A percentile compares a stretch with the other conserved stretches of the same genome.
phyloP scores from a whole-genome alignment of 495 filamentous ascomycete species.

The Neurospora sp. region DNA sequence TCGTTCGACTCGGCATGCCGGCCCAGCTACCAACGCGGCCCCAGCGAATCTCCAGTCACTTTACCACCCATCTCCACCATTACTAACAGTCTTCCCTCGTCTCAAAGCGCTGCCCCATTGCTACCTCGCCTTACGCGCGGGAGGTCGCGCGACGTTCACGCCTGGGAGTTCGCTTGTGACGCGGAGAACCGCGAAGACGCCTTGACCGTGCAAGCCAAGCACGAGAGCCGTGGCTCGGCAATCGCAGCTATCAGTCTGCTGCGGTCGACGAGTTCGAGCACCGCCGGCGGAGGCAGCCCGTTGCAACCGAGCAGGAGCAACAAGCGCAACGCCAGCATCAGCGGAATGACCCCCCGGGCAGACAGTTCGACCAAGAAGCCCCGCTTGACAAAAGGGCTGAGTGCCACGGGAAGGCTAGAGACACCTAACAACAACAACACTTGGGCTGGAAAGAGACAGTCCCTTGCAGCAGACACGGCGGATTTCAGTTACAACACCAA shows the following conservation, averaged over 20 bases:
- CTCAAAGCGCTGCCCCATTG: slow-evolving; percentile 34
- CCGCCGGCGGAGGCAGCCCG: slow-evolving; percentile 25
- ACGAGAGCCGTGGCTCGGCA: slow-evolving; percentile 61
- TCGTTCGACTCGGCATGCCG: slow-evolving; percentile 44
- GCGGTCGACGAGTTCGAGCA: slow-evolving; percentile 50
- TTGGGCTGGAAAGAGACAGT: slow-evolving; percentile 4
- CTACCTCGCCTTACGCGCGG: slow-evolving; percentile 44
- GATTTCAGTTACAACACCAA: slow-evolving; percentile 32
- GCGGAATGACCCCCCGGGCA: slow-evolving; percentile 33
- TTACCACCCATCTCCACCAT: slow-evolving; percentile 45
- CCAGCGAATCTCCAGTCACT: slow-evolving; percentile 42
- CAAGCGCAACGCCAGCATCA: slow-evolving; percentile 49
- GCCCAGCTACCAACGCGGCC: slow-evolving; percentile 41
- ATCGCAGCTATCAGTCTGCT: slow-evolving; percentile 61
- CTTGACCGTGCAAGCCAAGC: slow-evolving; percentile 60
- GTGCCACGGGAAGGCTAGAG: slow-evolving; percentile 60
- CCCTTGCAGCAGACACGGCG: slow-evolving; percentile 6
- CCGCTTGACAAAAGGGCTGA: slow-evolving; percentile 52
- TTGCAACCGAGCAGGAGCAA: slow-evolving; percentile 38
- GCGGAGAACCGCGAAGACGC: slow-evolving; percentile 56
- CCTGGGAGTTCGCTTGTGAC: slow-evolving; percentile 78
- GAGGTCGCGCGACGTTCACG: slow-evolving; percentile 69
- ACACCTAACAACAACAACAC: slow-evolving; percentile 24
- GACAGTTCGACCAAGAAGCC: slow-evolving; percentile 47
- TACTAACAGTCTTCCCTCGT: slow-evolving; percentile 43